Base-by-base conservation (phyloP, 805 yeast genomes). In the Isabelozyma gotoi region DNA sequence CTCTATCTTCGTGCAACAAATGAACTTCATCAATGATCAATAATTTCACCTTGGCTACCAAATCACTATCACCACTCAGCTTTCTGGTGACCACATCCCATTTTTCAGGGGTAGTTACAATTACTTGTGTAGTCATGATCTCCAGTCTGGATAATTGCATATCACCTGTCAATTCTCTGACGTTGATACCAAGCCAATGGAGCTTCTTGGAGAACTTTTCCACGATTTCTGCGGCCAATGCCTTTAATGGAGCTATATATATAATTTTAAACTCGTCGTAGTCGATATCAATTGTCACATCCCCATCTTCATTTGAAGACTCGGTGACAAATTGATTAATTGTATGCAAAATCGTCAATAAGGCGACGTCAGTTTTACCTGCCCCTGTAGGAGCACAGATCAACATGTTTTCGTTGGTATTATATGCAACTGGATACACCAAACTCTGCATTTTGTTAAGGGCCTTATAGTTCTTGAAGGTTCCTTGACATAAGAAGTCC, bases 351-450 rank as follows among this genome's bases (percentile, higher is more conserved):
- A 91, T 82, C 0, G 97, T 73, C 32, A 91, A 68, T 45, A 91
- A 65, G 0, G 97, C 97, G 19, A 91, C 92, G 63, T 91, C 97
- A 0, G 97, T 91, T 60, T 91, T 91, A 78, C 97, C 97, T 5
- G 97, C 96, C 75, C 97, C 97, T 0, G 97, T 91, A 1, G 97
- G 97, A 0, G 97, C 97, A 80, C 97, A 91, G 4, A 91, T 89
- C 40, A 91, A 70, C 96, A 94, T 88, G 57, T 92, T 92, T 56
- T 92, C 97, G 62, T 88, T 90, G 4, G 97, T 85, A 43, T 85
- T 82, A 61, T 92, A 94, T 0, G 96, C 98, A 11, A 91, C 88
- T 0, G 96, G 96, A 52, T 75, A 94, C 1, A 92, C 95, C 47
- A 94, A 71, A 14, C 96, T 85, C 65, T 92, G 99, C 77, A 94